Percentiles rank a stretch among this genome's conserved stretches.
Conservation (phyloP, 805 yeast genomes). For the Blastobotrys mokoenaii region DNA sequence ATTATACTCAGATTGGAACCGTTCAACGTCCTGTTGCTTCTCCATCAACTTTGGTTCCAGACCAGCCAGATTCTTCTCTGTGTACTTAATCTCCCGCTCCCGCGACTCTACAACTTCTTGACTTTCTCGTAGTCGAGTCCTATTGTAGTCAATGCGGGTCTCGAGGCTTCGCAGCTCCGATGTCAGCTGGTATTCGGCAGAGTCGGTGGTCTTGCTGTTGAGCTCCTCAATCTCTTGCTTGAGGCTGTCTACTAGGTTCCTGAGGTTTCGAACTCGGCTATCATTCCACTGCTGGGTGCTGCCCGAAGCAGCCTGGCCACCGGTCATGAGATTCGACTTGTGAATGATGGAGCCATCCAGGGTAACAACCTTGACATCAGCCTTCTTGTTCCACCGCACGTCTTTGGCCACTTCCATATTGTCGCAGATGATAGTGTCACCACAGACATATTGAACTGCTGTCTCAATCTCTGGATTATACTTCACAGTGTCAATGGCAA, state of each 20-base stretch:
- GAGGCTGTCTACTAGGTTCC: constrained; percentile 41
- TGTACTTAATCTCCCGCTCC: constrained; percentile 18
- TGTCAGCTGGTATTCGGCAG: constrained; percentile 42
- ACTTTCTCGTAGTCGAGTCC: constrained; percentile 24
- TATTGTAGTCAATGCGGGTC: constrained; percentile 22
- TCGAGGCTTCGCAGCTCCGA: constrained; percentile 48
- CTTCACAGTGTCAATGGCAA: constrained; percentile 66
- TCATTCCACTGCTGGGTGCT: constrained; percentile 64
- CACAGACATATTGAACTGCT: constrained; percentile 74
- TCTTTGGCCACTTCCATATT: constrained; percentile 56
- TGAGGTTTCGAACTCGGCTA: constrained; percentile 38
- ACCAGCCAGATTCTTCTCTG: constrained; percentile 28
- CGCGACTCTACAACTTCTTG: constrained; percentile 26
- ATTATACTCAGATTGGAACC: constrained; percentile 1
- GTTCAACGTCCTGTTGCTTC: constrained; percentile 12
- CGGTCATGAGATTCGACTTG: constrained; percentile 85
- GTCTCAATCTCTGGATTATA: constrained; percentile 60
- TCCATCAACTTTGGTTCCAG: constrained; percentile 34
- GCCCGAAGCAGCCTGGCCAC: constrained; percentile 55
- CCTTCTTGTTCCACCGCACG: constrained; percentile 56
- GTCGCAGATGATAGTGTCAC: constrained; percentile 73
- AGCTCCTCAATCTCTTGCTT: constrained; percentile 43
- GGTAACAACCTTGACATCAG: constrained; percentile 64
- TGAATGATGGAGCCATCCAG: constrained; percentile 80
- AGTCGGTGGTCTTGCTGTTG: constrained; percentile 6